Conservation (phyloP, 345 rosid genomes). For the Boechera stricta region DNA sequence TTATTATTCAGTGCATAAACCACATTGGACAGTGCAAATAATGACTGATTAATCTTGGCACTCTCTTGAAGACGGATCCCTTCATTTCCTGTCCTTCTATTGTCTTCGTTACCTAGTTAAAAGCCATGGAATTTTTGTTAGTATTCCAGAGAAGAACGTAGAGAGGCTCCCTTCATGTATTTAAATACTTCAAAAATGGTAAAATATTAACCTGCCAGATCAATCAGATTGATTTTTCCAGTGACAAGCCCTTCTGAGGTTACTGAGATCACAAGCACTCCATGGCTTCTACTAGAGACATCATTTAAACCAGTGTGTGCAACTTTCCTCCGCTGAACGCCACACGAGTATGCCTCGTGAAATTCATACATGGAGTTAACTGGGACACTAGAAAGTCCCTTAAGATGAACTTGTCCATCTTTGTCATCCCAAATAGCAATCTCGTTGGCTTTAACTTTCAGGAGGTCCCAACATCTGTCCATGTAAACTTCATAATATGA, state of each 20-base stretch:
- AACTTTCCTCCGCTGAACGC: slow-evolving; percentile 71
- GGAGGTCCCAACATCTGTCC: slow-evolving; percentile 91
- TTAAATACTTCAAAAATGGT: not conserved
- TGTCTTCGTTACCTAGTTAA: slow-evolving; percentile 83
- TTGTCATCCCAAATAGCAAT: slow-evolving; percentile 70
- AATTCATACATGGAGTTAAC: slow-evolving; percentile 68
- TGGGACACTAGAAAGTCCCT: slow-evolving; percentile 68
- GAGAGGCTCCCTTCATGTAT: not conserved
- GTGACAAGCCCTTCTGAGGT: slow-evolving; percentile 46
- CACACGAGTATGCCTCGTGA: slow-evolving; percentile 57
- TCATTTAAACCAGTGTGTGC: slow-evolving; percentile 89
- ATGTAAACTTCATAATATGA: slow-evolving; percentile 91
- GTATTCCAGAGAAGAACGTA: not conserved
- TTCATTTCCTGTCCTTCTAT: slow-evolving; percentile 82
- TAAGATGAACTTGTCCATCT: slow-evolving; percentile 78
- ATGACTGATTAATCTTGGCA: slow-evolving; percentile 84
- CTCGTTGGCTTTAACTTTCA: slow-evolving; percentile 62
- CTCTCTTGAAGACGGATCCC: slow-evolving; percentile 90
- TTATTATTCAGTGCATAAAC: slow-evolving; percentile 85
- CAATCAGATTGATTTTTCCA: slow-evolving; percentile 93
- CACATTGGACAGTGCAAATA: slow-evolving; percentile 90
- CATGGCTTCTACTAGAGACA: slow-evolving; percentile 94
- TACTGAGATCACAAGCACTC: slow-evolving; percentile 76
- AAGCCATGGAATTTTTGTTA: not conserved
- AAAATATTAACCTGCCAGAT: slow-evolving; percentile 71